phyloP scores from a whole-genome alignment of 202 grass and related monocot species.

The Musa balbisiana region DNA sequence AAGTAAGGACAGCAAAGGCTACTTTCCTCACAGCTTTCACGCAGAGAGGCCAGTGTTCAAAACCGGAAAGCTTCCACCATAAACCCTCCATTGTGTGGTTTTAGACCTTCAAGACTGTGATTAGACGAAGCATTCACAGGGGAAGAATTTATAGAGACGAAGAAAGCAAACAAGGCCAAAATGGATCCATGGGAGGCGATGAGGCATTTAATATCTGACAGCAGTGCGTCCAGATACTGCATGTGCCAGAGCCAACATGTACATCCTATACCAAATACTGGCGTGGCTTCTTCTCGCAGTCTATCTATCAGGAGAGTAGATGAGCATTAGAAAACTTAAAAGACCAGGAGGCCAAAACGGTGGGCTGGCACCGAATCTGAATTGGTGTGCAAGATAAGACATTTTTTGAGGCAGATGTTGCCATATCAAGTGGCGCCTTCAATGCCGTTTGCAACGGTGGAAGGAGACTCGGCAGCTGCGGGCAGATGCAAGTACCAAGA shows the following conservation, averaged over 20 bases:
- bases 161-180: not conserved
- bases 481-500: constrained; percentile 9
- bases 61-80: not conserved
- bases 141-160: not conserved
- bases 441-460: not conserved
- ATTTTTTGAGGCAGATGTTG: not conserved
- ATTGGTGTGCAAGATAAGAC: not conserved
- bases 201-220: not conserved
- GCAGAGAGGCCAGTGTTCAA: not conserved
- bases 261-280: too few species aligned
- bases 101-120: not conserved
- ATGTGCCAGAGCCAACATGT: too few species aligned
- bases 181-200: not conserved
- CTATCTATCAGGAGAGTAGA: not conserved
- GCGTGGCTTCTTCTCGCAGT: too few species aligned
- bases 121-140: not conserved
- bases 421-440: not conserved
- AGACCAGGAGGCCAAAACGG: too few species aligned
- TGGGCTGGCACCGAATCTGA: too few species aligned
- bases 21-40: not conserved
- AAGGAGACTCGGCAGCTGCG: not conserved
- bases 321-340: too few species aligned
- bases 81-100: not conserved
- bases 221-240: not conserved
- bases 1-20: constrained; percentile 1